Evolutionary conservation across 148 eudicot genomes (phyloP), one percentile per base, ranked within the genome.

Genomic region (Rhododendron henanense): DNA sequence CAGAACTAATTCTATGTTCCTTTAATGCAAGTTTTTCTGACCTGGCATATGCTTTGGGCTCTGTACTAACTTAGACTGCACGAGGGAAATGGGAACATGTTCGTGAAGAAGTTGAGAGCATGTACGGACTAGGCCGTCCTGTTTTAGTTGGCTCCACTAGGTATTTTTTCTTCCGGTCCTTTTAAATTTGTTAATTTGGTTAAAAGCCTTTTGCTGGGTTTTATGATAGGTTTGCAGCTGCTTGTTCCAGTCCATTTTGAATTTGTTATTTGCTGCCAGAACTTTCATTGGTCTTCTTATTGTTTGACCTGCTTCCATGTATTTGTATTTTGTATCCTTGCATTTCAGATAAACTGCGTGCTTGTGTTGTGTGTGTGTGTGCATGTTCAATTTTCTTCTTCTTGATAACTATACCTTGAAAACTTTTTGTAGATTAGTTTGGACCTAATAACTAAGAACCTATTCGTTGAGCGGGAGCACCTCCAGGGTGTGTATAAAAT

Each of bases 71-170:
- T 82, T 87, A 97, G 99, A 92, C 96, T 89, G 95, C 98, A 80
- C 91, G 93, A 65, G 98, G 99, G 83, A 97, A 97, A 91, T 97
- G 98, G 98, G 87, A 91, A 84, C 88, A 92, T 91, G 99, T 87
- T 79, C 88, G 92, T 85, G 92, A 88, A 84, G 99, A 97, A 92
- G 94, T 97, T 87, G 96, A 92, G 87, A 85, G 87, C 81, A 95
- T 95, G 98, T 97, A 94, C 88, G 81, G 78, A 87, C 90, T 90
- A 84, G 99, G 99, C 3, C 95, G 98, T 53, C 99, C 99, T 65
- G 99, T 97, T 86, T 89, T 97, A 88, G 99, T 95, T 80, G 99
- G 99, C 82, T 93, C 98, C 31, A 97, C 99, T 37, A 97, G 99
- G 99, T 97, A 92, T 83, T 33, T 81, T 81, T 81, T 45, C 76